Base-by-base conservation (phyloP, 371 early-diverging fungal species). In the Amoeboaphelidium protococcarum region DNA sequence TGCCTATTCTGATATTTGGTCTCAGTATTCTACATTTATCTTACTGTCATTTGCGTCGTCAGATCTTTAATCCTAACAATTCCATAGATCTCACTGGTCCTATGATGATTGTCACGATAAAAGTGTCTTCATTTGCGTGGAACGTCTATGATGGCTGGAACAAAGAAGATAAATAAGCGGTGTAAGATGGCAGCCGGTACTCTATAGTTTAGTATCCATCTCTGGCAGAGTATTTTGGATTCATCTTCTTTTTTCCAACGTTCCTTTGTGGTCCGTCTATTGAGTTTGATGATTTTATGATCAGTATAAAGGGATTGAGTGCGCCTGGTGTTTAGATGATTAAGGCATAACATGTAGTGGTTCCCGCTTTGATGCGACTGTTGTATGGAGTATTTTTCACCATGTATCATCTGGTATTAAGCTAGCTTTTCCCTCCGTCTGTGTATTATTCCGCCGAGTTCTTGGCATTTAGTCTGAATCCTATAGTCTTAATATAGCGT, bases 101-200 rank as follows among this genome's bases (percentile, higher is more conserved):
- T 1, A 71, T 82, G 58, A 92, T 92, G 92, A 68, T 92, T 24
- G 59, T 80, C 42, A 78, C 80, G 4, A 82, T 88, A 54, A 88
- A 88, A 58, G 53, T 83, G 42, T 74, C 83, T 10, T 73, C 80
- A 3, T 82, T 81, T 62, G 89, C 84, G 0, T 89, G 77, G 62
- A 74, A 73, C 47, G 74, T 84, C 3, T 58, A 67, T 49, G 88
- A 87, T 55, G 82, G 79, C 31, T 59, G 56, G n/a, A 1, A 4
- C 2, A 2, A 3, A 13, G 19, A 20, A 47, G 52, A 31, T 31
- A 10, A 10, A 31, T 31, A 6, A 31, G 10, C 37, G 10, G 37
- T 10, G 37, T 16, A 31, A 16, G 16, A 16, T 10, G 16, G 16
- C 10, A 10, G 16, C 16, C 10, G 10, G 37, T 10, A 10, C 37